Conservation (phyloP, 192 early-diverging fungal genomes). For the Rhizoclosmatium sp. region DNA sequence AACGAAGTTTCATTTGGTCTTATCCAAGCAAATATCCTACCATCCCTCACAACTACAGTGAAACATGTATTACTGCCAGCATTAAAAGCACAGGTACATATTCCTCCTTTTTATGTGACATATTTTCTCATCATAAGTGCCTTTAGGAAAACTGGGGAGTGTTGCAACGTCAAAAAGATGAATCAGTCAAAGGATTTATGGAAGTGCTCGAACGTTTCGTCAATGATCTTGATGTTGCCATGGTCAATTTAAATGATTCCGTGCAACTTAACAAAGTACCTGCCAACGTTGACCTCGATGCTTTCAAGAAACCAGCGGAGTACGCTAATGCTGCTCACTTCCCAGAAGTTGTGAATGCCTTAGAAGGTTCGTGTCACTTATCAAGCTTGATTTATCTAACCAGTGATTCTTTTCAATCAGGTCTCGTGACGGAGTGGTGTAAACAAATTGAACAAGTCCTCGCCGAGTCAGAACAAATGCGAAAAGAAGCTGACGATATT, state of each 20-base stretch:
- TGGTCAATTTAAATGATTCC: constrained; percentile 71
- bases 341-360: constrained; percentile 62
- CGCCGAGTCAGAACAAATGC: constrained; percentile 71
- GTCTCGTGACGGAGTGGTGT: constrained; percentile 69
- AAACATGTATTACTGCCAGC: constrained; percentile 69
- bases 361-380: constrained; percentile 55
- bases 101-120: background rate
- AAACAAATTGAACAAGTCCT: constrained; percentile 75
- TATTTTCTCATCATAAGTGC: constrained; percentile 11
- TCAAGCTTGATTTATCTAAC: background rate
- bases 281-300: constrained; percentile 62
- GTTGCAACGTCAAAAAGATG: constrained; percentile 57
- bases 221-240: constrained; percentile 67
- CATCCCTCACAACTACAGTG: constrained; percentile 64
- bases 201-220: constrained; percentile 67
- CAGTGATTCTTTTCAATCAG: constrained; percentile 28
- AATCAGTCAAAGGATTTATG: constrained; percentile 62
- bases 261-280: constrained; percentile 58
- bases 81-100: constrained; percentile 57
- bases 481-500: constrained; percentile 75
- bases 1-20: constrained; percentile 65
- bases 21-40: constrained; percentile 59
- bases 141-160: constrained; percentile 69
- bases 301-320: constrained; percentile 64
- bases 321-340: constrained; percentile 64